A percentile compares a stretch with the other conserved stretches of the same genome.
These are phyloP conservation scores for Chaetomium sp. DNA, from an alignment of 2,329 filamentous ascomycete species.

Conservation along the genomic window DNA sequence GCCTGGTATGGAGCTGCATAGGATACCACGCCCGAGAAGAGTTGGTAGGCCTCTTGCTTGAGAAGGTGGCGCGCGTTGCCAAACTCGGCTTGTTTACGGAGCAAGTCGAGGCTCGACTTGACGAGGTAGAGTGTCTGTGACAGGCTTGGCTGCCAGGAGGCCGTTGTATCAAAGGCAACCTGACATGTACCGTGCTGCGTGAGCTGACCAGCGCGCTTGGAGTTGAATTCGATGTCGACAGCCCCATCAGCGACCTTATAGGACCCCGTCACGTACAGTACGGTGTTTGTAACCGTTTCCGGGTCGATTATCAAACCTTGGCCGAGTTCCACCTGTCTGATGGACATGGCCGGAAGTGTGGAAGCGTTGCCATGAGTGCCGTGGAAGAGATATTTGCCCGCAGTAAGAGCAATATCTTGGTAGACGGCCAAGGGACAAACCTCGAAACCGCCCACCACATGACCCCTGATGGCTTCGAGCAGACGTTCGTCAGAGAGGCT, in stretches of 20 bases:
- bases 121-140: conserved; percentile 3
- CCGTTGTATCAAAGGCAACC: background rate
- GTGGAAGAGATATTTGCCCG: background rate
- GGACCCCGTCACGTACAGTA: background rate
- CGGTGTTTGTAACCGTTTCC: background rate
- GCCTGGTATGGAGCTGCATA: conserved; percentile 2
- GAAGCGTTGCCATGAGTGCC: background rate
- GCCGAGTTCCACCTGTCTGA: background rate
- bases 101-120: background rate
- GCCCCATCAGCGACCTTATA: background rate
- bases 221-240: background rate
- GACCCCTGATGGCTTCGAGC: background rate
- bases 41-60: background rate
- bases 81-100: conserved; percentile 3
- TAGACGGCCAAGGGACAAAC: background rate
- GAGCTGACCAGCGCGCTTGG: background rate
- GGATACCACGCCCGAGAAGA: conserved; percentile 7
- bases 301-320: background rate
- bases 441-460: conserved; percentile 7
- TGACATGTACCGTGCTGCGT: conserved; percentile 1
- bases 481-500: background rate
- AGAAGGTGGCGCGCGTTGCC: background rate
- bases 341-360: background rate
- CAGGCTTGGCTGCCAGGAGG: background rate
- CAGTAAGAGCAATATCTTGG: conserved; percentile 4